Base-by-base conservation (phyloP, 1,284 basidiomycete species). In the Microbotryum intermedium region DNA sequence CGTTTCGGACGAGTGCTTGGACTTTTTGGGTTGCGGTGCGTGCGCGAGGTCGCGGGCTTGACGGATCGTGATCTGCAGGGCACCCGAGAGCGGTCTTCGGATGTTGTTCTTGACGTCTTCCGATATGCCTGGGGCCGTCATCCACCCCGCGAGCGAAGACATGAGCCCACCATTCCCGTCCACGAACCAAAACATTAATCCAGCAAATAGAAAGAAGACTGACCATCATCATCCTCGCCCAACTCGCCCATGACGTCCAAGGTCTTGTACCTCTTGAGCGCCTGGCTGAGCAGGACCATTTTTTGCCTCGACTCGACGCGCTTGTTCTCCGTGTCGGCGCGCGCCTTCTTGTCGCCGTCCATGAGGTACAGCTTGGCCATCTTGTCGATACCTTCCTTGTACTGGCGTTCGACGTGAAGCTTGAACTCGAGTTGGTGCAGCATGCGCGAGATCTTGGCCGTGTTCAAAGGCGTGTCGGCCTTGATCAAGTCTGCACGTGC, bases 401-500 rank as follows among this genome's bases (percentile, higher is more conserved):
- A 97, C 77, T 98, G 93, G 79, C 88, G 85, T 77, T 99, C 95
- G 69, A 98, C 90, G 76, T 94, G 90, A 55, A 97, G 85, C 79
- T 98, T 98, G 83, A 97, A 97, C 76, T 98, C 93, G 68, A 99
- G 85, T 77, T 97, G 93, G 76, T 97, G 92, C 59, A 98, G 83
- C 94, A 97, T 97, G 69, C 86, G 85, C 50, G 91, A 89, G 74
- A 99, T 97, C 80, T 97, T 98, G 66, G 90, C 88, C 6, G 91
- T 88, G 25, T 91, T 94, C 73, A 94, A 84, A 23, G 94, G 94
- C 44, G 93, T 94, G 77, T 99, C 95, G 69, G 93, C 92, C 76
- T 94, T 94, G 77, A 97, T 89, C 67, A 99, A 80, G 79, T 99
- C 95, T 80, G 51, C 26, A 2, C 28, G 52, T n/a, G 11, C 8